Percentiles rank a stretch among this genome's conserved stretches.
phyloP scores from a whole-genome alignment of 352 stramenopile genomes.

The Globisporangium carolinianum region DNA sequence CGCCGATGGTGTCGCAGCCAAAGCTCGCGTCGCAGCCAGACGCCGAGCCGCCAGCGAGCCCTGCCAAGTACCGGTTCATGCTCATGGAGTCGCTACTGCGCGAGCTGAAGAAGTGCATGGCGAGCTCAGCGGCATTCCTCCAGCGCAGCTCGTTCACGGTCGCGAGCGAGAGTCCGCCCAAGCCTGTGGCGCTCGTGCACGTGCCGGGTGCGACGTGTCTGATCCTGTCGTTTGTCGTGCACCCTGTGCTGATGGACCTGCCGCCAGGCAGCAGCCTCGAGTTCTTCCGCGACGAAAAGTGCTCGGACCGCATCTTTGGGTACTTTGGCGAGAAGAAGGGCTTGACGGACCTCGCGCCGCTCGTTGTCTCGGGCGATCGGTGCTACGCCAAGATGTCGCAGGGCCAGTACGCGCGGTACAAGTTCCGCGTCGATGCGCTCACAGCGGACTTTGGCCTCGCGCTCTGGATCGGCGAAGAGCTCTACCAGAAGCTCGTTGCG shows the following conservation, averaged over 20 bases:
- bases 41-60: slow-evolving; percentile 18
- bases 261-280: slow-evolving; percentile 61
- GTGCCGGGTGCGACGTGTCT: slow-evolving; percentile 57
- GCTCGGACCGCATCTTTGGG: slow-evolving; percentile 52
- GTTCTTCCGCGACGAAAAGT: slow-evolving; percentile 62
- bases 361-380: slow-evolving; percentile 48
- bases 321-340: slow-evolving; percentile 74
- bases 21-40: slow-evolving; percentile 28
- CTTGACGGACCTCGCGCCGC: slow-evolving; percentile 52
- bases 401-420: slow-evolving; percentile 66
- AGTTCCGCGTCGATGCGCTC: slow-evolving; percentile 68
- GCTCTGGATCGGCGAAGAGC: slow-evolving; percentile 60
- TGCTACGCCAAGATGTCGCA: slow-evolving; percentile 65
- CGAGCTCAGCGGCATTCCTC: slow-evolving; percentile 39
- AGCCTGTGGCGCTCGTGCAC: slow-evolving; percentile 50
- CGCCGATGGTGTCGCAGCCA: slow-evolving; percentile 13
- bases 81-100: slow-evolving; percentile 53
- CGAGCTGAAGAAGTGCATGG: slow-evolving; percentile 44
- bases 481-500: slow-evolving; percentile 50
- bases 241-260: slow-evolving; percentile 76
- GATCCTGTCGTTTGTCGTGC: slow-evolving; percentile 71
- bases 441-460: slow-evolving; percentile 66
- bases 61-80: slow-evolving; percentile 49
- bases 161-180: slow-evolving; percentile 58
- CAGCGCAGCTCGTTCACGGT: slow-evolving; percentile 52